phyloP scores from a whole-genome alignment of 148 eudicot genomes.

The Talinum fruticosum region DNA sequence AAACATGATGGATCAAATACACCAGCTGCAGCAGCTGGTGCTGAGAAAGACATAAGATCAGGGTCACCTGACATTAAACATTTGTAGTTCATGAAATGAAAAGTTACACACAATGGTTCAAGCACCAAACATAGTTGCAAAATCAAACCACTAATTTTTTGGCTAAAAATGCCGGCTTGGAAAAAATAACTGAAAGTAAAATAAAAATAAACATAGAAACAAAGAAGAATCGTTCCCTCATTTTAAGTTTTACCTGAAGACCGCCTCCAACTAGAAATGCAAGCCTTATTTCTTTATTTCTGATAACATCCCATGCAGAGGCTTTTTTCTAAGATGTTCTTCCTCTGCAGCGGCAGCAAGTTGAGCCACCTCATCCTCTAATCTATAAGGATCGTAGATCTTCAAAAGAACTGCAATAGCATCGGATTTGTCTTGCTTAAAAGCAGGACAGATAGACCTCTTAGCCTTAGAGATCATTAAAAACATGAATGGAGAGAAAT shows the following conservation, averaged over 20 bases:
- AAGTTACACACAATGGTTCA: no score
- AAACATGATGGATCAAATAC: no score
- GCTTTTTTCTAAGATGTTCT: constrained; percentile 54
- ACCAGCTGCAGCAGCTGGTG: no score
- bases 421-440: constrained; percentile 65
- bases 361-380: constrained; percentile 76
- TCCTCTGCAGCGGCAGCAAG: constrained; percentile 72
- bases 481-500: neutral
- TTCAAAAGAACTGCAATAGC: constrained; percentile 80
- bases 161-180: no score
- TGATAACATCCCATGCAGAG: constrained; percentile 64
- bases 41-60: no score
- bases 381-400: constrained; percentile 76
- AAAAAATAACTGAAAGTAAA: no score
- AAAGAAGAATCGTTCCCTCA: neutral
- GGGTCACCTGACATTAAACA: no score
- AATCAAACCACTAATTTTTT: no score
- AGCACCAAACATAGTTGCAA: no score
- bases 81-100: no score
- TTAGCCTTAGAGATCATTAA: constrained; percentile 2
- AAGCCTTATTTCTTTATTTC: constrained; percentile 70
- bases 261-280: constrained; percentile 97
- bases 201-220: neutral
- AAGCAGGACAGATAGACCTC: neutral
- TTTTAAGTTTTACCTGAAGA: constrained; percentile 58